Percentiles rank a stretch among this genome's conserved stretches.
phyloP scores from a whole-genome alignment of 495 filamentous ascomycete genomes.

The Penicillium tannophilum region DNA sequence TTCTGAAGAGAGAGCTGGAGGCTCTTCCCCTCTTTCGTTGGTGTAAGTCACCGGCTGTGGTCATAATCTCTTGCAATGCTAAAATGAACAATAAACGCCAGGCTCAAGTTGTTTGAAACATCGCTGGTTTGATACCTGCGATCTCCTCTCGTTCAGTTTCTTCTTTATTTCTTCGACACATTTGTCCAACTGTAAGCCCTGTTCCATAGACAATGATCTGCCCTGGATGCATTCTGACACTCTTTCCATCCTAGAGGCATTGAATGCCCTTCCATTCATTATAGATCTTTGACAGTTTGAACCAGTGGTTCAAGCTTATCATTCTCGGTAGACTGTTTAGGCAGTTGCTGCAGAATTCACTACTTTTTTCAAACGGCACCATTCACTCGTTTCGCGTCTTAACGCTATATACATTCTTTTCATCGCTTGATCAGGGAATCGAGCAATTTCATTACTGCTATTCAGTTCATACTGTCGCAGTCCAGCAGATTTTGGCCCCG shows the following conservation, averaged over 20 bases:
- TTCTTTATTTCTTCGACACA: conserved; percentile 9
- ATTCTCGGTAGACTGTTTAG: conserved; percentile 1
- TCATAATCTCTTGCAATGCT: neutral
- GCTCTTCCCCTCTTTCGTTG: conserved; percentile 17
- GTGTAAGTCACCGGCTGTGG: neutral
- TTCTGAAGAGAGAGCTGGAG: conserved; percentile 27
- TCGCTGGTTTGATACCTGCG: conserved; percentile 34
- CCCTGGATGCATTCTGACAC: conserved; percentile 1
- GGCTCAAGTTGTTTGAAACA: conserved; percentile 19
- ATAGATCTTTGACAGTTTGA: conserved; percentile 18
- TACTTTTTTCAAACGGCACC: conserved; percentile 13
- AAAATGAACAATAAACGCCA: neutral
- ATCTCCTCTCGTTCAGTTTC: conserved; percentile 23
- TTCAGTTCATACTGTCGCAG: conserved; percentile 1
- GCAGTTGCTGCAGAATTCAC: neutral
- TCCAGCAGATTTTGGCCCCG: neutral
- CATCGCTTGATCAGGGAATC: conserved; percentile 23
- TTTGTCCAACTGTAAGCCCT: conserved; percentile 14
- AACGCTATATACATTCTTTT: conserved; percentile 15
- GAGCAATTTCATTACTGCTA: conserved; percentile 6
- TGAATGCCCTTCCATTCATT: conserved; percentile 42
- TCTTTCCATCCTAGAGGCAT: conserved; percentile 32
- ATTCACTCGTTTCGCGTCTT: conserved; percentile 12
- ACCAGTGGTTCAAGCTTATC: conserved; percentile 16
- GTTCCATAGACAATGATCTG: neutral